phyloP scores from a whole-genome alignment of 2,329 filamentous ascomycete species.

The Neopestalotiopsis sp. region DNA sequence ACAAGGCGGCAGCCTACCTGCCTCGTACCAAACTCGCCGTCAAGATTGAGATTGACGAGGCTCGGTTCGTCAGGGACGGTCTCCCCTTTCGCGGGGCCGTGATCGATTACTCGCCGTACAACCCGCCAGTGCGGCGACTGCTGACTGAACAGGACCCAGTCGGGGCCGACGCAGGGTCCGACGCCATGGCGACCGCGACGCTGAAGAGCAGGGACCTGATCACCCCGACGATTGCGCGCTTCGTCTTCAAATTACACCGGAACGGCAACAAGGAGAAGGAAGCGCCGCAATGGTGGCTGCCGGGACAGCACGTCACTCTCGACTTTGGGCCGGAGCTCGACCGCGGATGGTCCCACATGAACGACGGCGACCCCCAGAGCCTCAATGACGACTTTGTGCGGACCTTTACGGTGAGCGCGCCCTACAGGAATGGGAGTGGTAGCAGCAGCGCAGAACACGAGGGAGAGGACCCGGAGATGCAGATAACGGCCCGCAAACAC shows the following conservation, averaged over 20 bases:
- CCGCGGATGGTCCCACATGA: constrained; percentile 82
- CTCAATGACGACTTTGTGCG: constrained; percentile 85
- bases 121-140: constrained; percentile 73
- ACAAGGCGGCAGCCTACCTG: constrained; percentile 66
- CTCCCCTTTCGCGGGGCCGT: constrained; percentile 70
- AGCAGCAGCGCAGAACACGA: constrained; percentile 11
- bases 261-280: constrained; percentile 12
- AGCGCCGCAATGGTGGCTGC: constrained; percentile 53
- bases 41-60: constrained; percentile 65
- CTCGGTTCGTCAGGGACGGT: constrained; percentile 67
- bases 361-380: constrained; percentile 77
- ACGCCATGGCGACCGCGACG: constrained; percentile 49
- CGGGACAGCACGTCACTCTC: constrained; percentile 81
- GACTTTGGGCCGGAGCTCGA: constrained; percentile 74
- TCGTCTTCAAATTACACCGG: constrained; percentile 52
- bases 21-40: constrained; percentile 76
- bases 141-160: constrained; percentile 54
- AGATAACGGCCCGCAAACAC: constrained; percentile 74
- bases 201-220: constrained; percentile 65
- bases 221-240: constrained; percentile 71
- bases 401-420: constrained; percentile 78
- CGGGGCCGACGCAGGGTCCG: constrained; percentile 13
- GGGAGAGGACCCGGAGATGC: constrained; percentile 55
- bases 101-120: constrained; percentile 75
- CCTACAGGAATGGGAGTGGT: constrained; percentile 40